A percentile compares a stretch with the other conserved stretches of the same genome.
Evolutionary conservation across 805 yeast genomes (phyloP).

Genomic region (Candida pseudofarinosa): DNA sequence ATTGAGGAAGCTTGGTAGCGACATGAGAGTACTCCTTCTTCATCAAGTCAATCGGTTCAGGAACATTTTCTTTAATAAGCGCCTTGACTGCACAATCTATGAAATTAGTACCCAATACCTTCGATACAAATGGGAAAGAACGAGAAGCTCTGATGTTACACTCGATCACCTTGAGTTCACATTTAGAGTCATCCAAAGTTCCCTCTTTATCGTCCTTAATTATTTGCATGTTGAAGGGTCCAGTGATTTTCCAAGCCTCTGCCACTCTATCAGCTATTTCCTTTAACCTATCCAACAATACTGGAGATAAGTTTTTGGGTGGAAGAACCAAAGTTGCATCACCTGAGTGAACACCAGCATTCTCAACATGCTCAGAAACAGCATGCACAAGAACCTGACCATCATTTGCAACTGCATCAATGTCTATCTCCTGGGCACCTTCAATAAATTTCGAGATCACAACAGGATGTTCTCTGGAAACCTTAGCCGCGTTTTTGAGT

Average conservation of each 20-base stretch:
- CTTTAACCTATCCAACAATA: constrained; percentile 67
- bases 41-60: constrained; percentile 84
- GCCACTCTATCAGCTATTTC: constrained; percentile 93
- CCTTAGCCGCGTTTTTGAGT: constrained; percentile 83
- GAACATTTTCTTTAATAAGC: constrained; percentile 67
- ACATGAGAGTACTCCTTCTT: constrained; percentile 69
- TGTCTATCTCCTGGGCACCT: constrained; percentile 95
- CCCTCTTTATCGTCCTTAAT: constrained; percentile 70
- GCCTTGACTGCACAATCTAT: constrained; percentile 94
- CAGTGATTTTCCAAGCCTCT: constrained; percentile 89
- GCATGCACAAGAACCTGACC: constrained; percentile 93
- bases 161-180: constrained; percentile 86
- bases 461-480: constrained; percentile 94
- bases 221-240: constrained; percentile 98
- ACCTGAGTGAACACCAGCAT: constrained; percentile 98
- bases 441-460: constrained; percentile 94
- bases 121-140: constrained; percentile 98
- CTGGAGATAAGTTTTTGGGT: constrained; percentile 73
- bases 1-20: constrained; percentile 94
- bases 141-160: constrained; percentile 98
- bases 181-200: constrained; percentile 51
- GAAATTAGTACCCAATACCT: constrained; percentile 91
- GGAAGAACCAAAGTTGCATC: constrained; percentile 96
- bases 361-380: constrained; percentile 95
- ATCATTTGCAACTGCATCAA: constrained; percentile 90